Evolutionary conservation across 2,329 filamentous ascomycete species (phyloP).

Genomic region (Xylaria sp.): DNA sequence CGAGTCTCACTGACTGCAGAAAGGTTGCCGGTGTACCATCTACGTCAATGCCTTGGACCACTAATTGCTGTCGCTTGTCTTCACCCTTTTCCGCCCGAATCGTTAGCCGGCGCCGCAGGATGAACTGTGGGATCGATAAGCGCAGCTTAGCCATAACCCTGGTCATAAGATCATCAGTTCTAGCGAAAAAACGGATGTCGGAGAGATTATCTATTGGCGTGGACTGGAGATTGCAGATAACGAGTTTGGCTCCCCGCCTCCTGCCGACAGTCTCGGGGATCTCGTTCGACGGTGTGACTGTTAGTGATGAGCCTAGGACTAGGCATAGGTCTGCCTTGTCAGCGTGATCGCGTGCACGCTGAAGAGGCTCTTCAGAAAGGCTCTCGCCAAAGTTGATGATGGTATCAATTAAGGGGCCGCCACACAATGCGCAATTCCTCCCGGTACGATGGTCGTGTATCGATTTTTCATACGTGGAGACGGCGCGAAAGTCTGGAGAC

Average conservation of each 20-base stretch:
- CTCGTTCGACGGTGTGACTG: constrained; percentile 54
- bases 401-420: constrained; percentile 53
- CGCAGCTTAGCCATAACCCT: constrained; percentile 54
- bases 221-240: constrained; percentile 59
- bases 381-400: constrained; percentile 59
- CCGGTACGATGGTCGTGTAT: constrained; percentile 59
- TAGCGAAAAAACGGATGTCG: constrained; percentile 50
- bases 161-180: constrained; percentile 54
- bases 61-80: constrained; percentile 45
- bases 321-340: constrained; percentile 57
- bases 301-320: constrained; percentile 58
- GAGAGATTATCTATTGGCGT: constrained; percentile 54
- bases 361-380: constrained; percentile 48
- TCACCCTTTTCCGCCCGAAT: constrained; percentile 43
- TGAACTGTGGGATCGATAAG: constrained; percentile 52
- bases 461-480: constrained; percentile 55
- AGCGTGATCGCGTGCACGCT: constrained; percentile 51
- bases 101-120: constrained; percentile 50
- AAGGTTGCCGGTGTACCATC: constrained; percentile 56
- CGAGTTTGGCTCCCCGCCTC: constrained; percentile 49
- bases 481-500: constrained; percentile 56
- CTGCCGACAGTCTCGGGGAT: constrained; percentile 53
- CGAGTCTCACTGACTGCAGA: constrained; percentile 53
- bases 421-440: constrained; percentile 55
- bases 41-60: constrained; percentile 51